Base-by-base conservation (phyloP, 2,329 filamentous ascomycete genomes). In the Ascochyta viciae-villosae region DNA sequence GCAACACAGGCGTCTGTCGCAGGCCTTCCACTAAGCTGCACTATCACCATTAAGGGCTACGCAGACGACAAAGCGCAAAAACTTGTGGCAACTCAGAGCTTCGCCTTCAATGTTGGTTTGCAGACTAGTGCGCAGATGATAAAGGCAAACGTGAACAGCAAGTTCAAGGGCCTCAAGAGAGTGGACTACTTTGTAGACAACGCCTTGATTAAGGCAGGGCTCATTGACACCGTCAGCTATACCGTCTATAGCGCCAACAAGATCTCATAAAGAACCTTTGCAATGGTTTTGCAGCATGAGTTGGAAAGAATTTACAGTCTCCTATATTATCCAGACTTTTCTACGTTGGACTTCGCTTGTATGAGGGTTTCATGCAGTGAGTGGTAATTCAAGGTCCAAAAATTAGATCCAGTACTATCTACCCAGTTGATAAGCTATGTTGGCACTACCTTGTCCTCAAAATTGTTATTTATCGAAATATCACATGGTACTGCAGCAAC, bases 201-300 rank as follows among this genome's bases (percentile, higher is more conserved):
- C 13, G 15, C n/a, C 33, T 3, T 34, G 19, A 8, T 27, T 6
- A 51, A 42, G 15, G 46, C 55, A 13, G 49, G 27, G 6, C 29
- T 58, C 13, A 58, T 58, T 27, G 54, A 58, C 42, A 37, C 34
- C 23, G 50, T 54, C 13, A 39, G 35, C 7, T 58, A 51, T 16
- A 47, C 12, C 9, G 29, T 51, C 5, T 50, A 56, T 29, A 29
- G 27, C 27, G 27, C 27, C 9, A 29, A 29, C 4, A 29, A 29
- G 3, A 29, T 29, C 12, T 29, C 19, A 19, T 19, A 19, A 19
- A 19, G 19, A 3, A 19, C 19, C 19, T 19, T 19, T 19, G 19
- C 19, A 19, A 19, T 19, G 19, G 19, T 19, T 19, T 19, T 19
- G 3, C 19, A 19, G 19, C 2, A 19, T 19, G 19, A 19, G 19